Conservation (phyloP, 805 yeast species). For the Clavispora phyllophila region DNA sequence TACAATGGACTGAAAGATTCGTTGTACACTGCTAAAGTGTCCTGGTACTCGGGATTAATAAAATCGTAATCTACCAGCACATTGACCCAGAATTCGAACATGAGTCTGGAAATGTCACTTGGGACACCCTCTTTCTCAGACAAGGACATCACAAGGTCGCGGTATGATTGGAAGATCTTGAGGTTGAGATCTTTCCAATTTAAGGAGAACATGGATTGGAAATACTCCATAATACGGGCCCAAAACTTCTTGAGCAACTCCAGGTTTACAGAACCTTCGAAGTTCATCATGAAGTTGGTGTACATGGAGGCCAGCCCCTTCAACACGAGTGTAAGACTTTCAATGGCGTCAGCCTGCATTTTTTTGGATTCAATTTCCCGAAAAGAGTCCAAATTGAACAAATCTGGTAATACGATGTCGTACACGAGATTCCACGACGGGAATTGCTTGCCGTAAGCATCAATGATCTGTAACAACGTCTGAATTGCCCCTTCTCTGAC, state of each 20-base stretch:
- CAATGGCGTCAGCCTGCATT: slow-evolving; percentile 44
- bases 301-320: slow-evolving; percentile 65
- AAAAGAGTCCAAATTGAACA: slow-evolving; percentile 28
- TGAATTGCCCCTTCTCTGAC: slow-evolving; percentile 88
- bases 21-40: slow-evolving; percentile 53
- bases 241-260: slow-evolving; percentile 38
- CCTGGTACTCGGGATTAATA: slow-evolving; percentile 49
- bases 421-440: slow-evolving; percentile 69
- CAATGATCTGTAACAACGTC: slow-evolving; percentile 70
- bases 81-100: slow-evolving; percentile 48
- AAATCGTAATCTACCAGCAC: slow-evolving; percentile 39
- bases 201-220: slow-evolving; percentile 34
- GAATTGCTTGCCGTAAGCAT: slow-evolving; percentile 25
- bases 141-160: slow-evolving; percentile 41
- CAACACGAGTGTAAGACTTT: slow-evolving; percentile 56
- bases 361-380: slow-evolving; percentile 9
- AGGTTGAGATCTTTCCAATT: slow-evolving; percentile 49
- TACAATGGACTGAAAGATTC: slow-evolving; percentile 48
- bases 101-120: slow-evolving; percentile 25
- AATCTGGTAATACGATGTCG: slow-evolving; percentile 52
- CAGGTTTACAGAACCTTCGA: slow-evolving; percentile 17
- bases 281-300: slow-evolving; percentile 43
- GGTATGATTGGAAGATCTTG: slow-evolving; percentile 50
- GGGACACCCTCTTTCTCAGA: slow-evolving; percentile 5
- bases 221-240: slow-evolving; percentile 50